Conservation (phyloP, 139 green algal genomes). For the Picochlorum sp. region DNA sequence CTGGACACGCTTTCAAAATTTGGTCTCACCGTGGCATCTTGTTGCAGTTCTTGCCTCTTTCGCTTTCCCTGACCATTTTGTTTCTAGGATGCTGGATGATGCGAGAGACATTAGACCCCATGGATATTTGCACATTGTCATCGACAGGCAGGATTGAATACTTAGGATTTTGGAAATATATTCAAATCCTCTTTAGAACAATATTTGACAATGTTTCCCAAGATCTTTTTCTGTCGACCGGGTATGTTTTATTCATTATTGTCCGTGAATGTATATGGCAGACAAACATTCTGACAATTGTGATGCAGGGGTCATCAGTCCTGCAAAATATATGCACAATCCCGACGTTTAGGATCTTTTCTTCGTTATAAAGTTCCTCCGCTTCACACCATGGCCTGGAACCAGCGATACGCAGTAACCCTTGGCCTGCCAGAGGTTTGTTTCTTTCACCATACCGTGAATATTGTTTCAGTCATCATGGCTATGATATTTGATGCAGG, state of each 20-base stretch:
- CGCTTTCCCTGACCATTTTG: slow-evolving; percentile 15
- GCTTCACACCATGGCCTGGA: slow-evolving; percentile 16
- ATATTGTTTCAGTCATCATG: too few relatives aligned
- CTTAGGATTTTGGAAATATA: slow-evolving; percentile 9
- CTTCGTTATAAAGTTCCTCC: slow-evolving; percentile 12
- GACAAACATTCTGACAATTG: too few relatives aligned
- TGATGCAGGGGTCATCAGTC: slow-evolving; percentile 26
- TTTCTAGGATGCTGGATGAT: slow-evolving; percentile 23
- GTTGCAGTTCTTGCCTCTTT: slow-evolving; percentile 11
- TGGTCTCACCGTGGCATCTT: background rate
- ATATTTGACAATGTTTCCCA: background rate
- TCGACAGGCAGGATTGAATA: slow-evolving; percentile 20
- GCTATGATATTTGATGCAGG: too few relatives aligned
- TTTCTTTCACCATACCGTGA: too few relatives aligned
- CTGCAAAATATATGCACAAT: background rate
- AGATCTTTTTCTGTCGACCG: background rate
- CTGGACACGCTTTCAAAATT: too few relatives aligned
- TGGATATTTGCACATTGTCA: slow-evolving; percentile 20
- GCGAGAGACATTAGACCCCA: slow-evolving; percentile 13
- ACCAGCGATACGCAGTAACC: slow-evolving; percentile 7
- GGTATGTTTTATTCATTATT: background rate
- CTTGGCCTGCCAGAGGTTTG: too few relatives aligned
- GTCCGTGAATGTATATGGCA: background rate
- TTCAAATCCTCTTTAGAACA: background rate
- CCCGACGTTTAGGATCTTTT: background rate